Evolutionary conservation across 2,329 filamentous ascomycete species (phyloP), one percentile per base, ranked within the genome.

Genomic region (Stachybotrys echinatus): DNA sequence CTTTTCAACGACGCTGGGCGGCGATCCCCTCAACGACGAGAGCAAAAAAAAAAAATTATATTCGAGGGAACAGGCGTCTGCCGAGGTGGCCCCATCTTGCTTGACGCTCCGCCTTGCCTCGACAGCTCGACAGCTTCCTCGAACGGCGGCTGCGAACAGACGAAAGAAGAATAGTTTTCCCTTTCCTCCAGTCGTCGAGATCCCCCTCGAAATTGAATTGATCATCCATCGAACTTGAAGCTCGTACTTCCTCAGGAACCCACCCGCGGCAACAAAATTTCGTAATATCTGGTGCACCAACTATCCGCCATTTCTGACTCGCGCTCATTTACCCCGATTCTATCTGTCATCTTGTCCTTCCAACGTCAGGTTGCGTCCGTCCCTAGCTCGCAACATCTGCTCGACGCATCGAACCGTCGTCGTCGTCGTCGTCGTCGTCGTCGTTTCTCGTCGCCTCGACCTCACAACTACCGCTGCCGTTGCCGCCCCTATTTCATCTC

Each of bases 401-500:
- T 27, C 42, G 23, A 23, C 46, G 46, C 20, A 48, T 42, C 38
- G 17, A 23, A 23, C 23, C 17, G 39, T 19, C 44, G 48, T 47
- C 39, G 42, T 50, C 52, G 53, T 56, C 56, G 57, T n/a, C 17
- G 39, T 19, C 44, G 48, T 47, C 39, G 42, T 50, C 52, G 53
- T 56, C 56, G 57, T n/a, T n/a, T n/a, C n/a, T n/a, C n/a, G n/a
- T n/a, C n/a, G n/a, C n/a, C n/a, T n/a, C n/a, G n/a, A n/a, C n/a
- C n/a, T n/a, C n/a, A n/a, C n/a, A n/a, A n/a, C n/a, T n/a, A 59
- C 58, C 60, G 60, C 58, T 57, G 57, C 57, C 50, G 51, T 53
- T 58, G 52, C 56, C 59, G 56, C 56, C 54, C 59, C 59, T 43
- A 57, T 34, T 34, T 50, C 59, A 61, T 55, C 27, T 8, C 27